Percentiles rank a stretch among this genome's conserved stretches.
These are phyloP conservation scores for Phytopythium cucurbitacearum DNA, from an alignment of 352 stramenopile species.

Conservation along the genomic window DNA sequence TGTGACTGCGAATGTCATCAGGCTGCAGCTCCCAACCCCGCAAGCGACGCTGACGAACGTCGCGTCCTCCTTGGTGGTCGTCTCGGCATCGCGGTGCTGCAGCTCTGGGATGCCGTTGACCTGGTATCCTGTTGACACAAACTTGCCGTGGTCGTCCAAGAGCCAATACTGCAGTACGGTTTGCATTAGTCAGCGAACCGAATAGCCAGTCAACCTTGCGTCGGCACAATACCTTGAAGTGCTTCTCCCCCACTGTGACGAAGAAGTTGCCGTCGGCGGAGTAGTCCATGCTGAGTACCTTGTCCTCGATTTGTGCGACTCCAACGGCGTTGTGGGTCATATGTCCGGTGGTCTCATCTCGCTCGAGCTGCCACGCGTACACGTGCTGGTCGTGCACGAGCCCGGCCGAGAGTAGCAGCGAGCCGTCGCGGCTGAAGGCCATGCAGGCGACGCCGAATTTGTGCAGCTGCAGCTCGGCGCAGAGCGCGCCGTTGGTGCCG, in stretches of 20 bases:
- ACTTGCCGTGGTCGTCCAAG: conserved; percentile 41
- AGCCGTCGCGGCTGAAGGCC: conserved; percentile 65
- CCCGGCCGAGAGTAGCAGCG: conserved; percentile 60
- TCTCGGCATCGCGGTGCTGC: conserved; percentile 44
- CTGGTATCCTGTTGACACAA: conserved; percentile 47
- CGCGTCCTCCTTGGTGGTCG: conserved; percentile 54
- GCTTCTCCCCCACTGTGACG: conserved; percentile 75
- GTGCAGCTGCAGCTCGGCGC: conserved; percentile 78
- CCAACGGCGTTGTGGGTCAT: conserved; percentile 37
- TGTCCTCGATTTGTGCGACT: conserved; percentile 51
- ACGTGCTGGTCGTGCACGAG: conserved; percentile 83
- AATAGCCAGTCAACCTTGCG: neutral
- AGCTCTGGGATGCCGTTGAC: conserved; percentile 61
- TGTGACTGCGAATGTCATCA: conserved; percentile 76
- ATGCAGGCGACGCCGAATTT: conserved; percentile 81
- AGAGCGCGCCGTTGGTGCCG: conserved; percentile 64
- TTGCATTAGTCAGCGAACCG: neutral
- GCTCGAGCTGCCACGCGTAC: conserved; percentile 62
- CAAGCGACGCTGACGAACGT: conserved; percentile 73
- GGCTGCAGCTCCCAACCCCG: conserved; percentile 37
- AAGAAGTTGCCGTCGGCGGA: conserved; percentile 72
- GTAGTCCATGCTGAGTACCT: conserved; percentile 70
- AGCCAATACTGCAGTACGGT: conserved; percentile 60
- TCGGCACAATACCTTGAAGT: conserved; percentile 50
- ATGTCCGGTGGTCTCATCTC: conserved; percentile 7